Percentiles rank a stretch among this genome's conserved stretches.
These are phyloP conservation scores for Mycena citricolor DNA, from an alignment of 1,284 basidiomycete species.

Conservation along the genomic window DNA sequence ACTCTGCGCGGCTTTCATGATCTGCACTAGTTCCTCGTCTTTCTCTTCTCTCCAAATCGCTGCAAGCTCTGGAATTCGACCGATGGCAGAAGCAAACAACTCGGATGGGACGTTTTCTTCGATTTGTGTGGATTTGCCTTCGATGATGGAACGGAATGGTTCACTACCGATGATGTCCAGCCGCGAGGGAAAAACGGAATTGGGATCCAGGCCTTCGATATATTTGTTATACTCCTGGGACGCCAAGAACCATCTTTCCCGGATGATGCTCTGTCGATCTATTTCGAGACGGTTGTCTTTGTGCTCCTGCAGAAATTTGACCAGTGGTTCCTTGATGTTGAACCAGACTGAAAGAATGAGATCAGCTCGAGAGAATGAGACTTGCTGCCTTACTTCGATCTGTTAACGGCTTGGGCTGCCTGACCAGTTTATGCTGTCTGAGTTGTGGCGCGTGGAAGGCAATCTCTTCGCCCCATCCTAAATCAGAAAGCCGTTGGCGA, in stretches of 20 bases:
- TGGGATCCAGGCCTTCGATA: neutral
- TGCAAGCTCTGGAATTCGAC: conserved; percentile 3
- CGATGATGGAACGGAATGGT: conserved; percentile 13
- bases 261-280: conserved; percentile 1
- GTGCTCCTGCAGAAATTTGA: conserved; percentile 8
- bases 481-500: conserved; percentile 7
- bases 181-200: conserved; percentile 1
- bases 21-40: conserved; percentile 9
- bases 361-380: neutral
- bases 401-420: conserved; percentile 16
- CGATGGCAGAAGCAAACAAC: conserved; percentile 10
- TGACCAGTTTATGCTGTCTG: conserved; percentile 9
- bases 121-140: conserved; percentile 9
- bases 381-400: conserved; percentile 6
- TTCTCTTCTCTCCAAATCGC: conserved; percentile 6
- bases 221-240: neutral
- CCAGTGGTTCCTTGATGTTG: conserved; percentile 14
- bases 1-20: conserved; percentile 5
- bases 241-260: conserved; percentile 5
- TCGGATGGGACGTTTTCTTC: conserved; percentile 15
- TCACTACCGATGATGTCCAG: conserved; percentile 9
- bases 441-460: neutral
- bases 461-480: conserved; percentile 17
- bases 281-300: conserved; percentile 7
- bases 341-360: conserved; percentile 10